Percentiles rank a stretch among this genome's conserved stretches.
phyloP scores from a whole-genome alignment of 257 asterid genomes.

The Solanum tacnaense region DNA sequence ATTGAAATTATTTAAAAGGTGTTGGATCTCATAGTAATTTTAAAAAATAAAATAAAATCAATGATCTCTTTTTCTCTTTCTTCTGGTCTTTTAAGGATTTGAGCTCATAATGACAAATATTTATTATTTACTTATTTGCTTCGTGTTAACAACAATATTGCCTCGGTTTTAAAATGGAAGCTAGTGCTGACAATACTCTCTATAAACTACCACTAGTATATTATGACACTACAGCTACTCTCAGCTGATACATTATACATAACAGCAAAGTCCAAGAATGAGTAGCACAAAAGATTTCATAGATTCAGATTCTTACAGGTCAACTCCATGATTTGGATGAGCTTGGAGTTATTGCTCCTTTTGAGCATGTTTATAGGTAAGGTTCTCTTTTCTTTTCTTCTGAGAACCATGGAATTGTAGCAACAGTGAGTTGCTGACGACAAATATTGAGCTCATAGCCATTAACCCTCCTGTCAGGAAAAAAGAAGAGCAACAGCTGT shows the following conservation, averaged over 20 bases:
- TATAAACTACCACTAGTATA: background rate
- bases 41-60: background rate
- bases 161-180: background rate
- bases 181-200: background rate
- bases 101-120: background rate
- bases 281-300: background rate
- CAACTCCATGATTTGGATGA: constrained; percentile 3
- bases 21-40: background rate
- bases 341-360: background rate
- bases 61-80: background rate
- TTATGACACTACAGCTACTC: background rate
- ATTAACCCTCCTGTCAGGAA: constrained; percentile 67
- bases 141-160: background rate
- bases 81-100: background rate
- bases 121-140: background rate
- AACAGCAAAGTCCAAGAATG: background rate
- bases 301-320: background rate
- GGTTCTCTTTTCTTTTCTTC: constrained; percentile 19
- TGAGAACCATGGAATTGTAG: constrained; percentile 61
- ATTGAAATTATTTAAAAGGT: no score
- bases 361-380: constrained; percentile 5
- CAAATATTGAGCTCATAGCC: constrained; percentile 92
- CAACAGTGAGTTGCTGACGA: constrained; percentile 77
- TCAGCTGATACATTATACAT: background rate
- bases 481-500: background rate